These are phyloP conservation scores for Cladorrhinum samala DNA, from an alignment of 495 filamentous ascomycete species.

Conservation along the genomic window DNA sequence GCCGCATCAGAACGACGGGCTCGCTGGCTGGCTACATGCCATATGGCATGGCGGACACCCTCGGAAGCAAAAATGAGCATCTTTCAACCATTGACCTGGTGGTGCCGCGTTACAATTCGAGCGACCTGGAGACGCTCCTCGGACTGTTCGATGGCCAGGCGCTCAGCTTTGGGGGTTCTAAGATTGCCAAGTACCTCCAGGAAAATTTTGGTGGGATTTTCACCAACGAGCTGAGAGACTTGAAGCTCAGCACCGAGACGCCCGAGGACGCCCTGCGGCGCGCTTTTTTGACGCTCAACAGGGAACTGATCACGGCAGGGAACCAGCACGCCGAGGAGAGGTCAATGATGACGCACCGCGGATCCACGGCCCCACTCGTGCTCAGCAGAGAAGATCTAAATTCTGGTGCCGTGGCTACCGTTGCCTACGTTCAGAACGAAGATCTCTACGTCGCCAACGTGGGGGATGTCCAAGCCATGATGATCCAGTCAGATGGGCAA, in stretches of 20 bases:
- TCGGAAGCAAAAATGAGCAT: constrained; percentile 80
- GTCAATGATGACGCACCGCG: constrained; percentile 55
- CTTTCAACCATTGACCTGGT: constrained; percentile 97
- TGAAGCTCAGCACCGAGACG: constrained; percentile 57
- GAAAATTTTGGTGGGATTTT: constrained; percentile 88
- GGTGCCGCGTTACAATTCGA: constrained; percentile 85
- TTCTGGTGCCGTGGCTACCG: constrained; percentile 86
- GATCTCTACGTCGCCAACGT: constrained; percentile 93
- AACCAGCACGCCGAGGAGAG: constrained; percentile 73
- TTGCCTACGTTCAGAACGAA: constrained; percentile 80
- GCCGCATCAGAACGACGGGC: constrained; percentile 90
- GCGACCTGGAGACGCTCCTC: constrained; percentile 80
- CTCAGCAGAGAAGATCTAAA: constrained; percentile 81
- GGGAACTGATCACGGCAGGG: constrained; percentile 84
- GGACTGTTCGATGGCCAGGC: constrained; percentile 94
- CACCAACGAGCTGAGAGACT: constrained; percentile 67
- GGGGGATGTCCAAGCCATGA: constrained; percentile 88
- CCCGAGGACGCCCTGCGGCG: constrained; percentile 78
- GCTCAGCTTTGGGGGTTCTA: constrained; percentile 78
- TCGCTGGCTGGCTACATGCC: constrained; percentile 79
- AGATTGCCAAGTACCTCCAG: constrained; percentile 92
- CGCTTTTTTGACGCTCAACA: constrained; percentile 85
- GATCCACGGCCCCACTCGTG: constrained; percentile 59
- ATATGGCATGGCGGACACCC: constrained; percentile 97
- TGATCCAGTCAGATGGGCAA: constrained; percentile 80